Evolutionary conservation across 352 stramenopile genomes (phyloP), one percentile per base, ranked within the genome.

Genomic region (Phytophthora citricola): DNA sequence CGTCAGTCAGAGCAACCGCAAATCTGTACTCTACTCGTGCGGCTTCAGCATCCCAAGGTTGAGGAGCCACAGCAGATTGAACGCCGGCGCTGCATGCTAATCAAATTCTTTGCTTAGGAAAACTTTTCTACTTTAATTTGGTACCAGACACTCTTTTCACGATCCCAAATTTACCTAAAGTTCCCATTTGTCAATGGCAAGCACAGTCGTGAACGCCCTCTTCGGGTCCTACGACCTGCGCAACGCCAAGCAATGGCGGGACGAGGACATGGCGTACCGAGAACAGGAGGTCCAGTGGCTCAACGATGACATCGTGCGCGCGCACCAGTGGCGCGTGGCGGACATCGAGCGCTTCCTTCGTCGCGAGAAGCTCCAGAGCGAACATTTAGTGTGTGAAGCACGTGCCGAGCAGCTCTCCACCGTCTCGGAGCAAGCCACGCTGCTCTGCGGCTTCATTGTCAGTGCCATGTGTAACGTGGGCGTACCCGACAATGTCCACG

Each of bases 191-290:
- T 54, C 14, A 47, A 87, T 89, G 81, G 76, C 77, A 27, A 74
- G 71, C 39, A 75, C 45, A 39, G 80, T 92, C 11, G 79, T 92
- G 58, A 85, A 66, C 54, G 84, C 85, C 24, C 64, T 93, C 34
- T 92, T 93, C 62, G 85, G 85, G 58, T 91, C 85, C 7, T 93
- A 93, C 61, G 83, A 93, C 62, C 72, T 93, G 44, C 73, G 76
- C 52, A 89, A 83, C 52, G 80, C 85, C 48, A 90, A 92, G 68
- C 79, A 90, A 49, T 93, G 85, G 85, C 77, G 85, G 22, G 73
- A 89, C 52, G 85, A 94, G 50, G 83, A 92, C 69, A 79, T 92
- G 60, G 50, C 64, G 8, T 64, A 82, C 57, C 81, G 83, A 5
- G 81, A 90, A 58, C 81, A 92, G 63, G 76, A 92, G 69, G 71